Base-by-base conservation (phyloP, 441 rosid species). In the Capsella rubella region DNA sequence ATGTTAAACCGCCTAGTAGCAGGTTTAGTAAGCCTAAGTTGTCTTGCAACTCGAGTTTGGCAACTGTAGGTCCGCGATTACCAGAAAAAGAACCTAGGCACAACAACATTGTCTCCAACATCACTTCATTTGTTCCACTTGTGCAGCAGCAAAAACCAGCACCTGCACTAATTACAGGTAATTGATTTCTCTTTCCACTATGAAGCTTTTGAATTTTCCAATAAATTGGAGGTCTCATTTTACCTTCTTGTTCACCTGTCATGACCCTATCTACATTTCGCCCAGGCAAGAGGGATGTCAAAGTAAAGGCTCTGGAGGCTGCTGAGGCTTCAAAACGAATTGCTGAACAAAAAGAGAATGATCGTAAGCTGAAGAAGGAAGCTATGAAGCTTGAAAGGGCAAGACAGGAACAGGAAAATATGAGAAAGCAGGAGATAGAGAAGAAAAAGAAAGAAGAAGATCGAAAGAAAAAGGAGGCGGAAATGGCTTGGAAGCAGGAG, bases 301-400 rank as follows among this genome's bases (percentile, higher is more conserved):
- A 87, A 85, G 97, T 96, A 81, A 93, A 87, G 81, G 89, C 99
- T 66, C 82, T 96, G 69, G 97, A 85, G 81, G 92, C 90, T 77
- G 98, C 99, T 75, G 97, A 86, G 80, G 94, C 89, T 69, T 88
- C 95, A 49, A 91, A 82, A 78, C 89, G 91, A 64, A 87, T 87
- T 75, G 94, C 89, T 51, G 92, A 89, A 83, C 87, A 89, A 82
- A 91, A 85, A 81, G 98, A 95, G 71, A 84, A 86, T 80, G 97
- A 95, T 49, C 85, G 97, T 6, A 93, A 84, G 82, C 77, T 87
- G 86, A 87, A 86, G 84, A 95, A 42, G 15, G 47, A 42, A 42
- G 47, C 47, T 42, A 42, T 87, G 84, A 89, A 87, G 82, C 76
- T 85, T 71, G 94, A 90, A 82, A 86, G 96, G 53, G 95, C 89